Evolutionary conservation across 768 basidiomycete species (phyloP), one percentile per base, ranked within the genome.

Genomic region (Suillus weaverae): DNA sequence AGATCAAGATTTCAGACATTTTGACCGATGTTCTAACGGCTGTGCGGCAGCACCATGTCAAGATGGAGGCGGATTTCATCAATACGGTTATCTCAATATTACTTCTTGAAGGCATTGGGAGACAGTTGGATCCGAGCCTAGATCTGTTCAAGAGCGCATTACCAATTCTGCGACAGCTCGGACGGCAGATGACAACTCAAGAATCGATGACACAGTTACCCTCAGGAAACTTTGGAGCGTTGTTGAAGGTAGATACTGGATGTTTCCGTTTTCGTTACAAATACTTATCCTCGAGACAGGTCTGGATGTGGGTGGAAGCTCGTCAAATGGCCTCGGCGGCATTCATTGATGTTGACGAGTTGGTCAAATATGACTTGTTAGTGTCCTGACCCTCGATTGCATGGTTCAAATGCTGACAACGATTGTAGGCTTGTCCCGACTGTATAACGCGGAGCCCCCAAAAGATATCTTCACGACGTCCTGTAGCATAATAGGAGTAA

Each of bases 61-160:
- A 94, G 81, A 92, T 99, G 89, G 97, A 99, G 79, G 95, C 90
- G 16, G 97, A 99, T 76, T 99, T 99, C 73, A 89, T 99, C 73
- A 99, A 99, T 77, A 99, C 97, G 0, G 95, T 99, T 65, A 91
- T 99, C 65, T 93, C 92, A 11, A 94, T 98, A 63, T 78, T 99
- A 62, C 76, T 99, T 46, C 80, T 99, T 62, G 97, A 99, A 77
- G 97, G 97, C 1, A 98, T 99, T 69, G 97, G 97, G 26, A 81
- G 97, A 65, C 95, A 91, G 79, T 75, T 99, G 67, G 95, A 99
- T 77, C 96, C 97, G 2, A 83, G 84, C 14, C 78, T 99, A 77
- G 97, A 99, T 78, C 76, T 99, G 64, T 98, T 99, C 83, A 95
- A 95, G 73, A 94, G 92, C 78, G 92, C 97, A 26, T 74, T 99